Base-by-base conservation (phyloP, 306 rosid genomes). In the Citrullus amarus region DNA sequence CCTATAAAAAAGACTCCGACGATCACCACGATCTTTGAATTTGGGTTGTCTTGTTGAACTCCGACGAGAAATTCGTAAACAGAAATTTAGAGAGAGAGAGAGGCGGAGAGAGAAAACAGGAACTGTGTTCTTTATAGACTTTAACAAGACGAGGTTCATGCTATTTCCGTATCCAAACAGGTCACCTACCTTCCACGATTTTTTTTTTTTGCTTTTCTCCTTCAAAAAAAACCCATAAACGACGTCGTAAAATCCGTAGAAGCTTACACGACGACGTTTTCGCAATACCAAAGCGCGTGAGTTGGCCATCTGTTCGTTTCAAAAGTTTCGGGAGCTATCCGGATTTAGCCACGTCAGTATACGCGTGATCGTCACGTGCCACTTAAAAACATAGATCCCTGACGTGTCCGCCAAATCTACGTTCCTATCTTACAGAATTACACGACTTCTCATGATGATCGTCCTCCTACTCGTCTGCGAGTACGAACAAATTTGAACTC, bases 261-360 rank as follows among this genome's bases (percentile, higher is more conserved):
- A 2, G 8, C 10, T 17, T 0, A 67, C 6, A 72, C 60, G 78
- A 50, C 53, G 3, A 7, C 32, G 5, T 28, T 44, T 63, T 5
- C 2, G 16, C 9, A 44, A 11, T 44, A 44, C 79, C 32, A 46
- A 80, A 78, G 73, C 81, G 86, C 87, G 85, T 78, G 80, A 67
- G 9, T 32, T 75, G 79, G 43, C 77, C 82, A 59, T 41, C 74
- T 41, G 4, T 70, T 28, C 12, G 57, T 59, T 61, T 79, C 73
- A 54, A 48, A 44, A 46, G 46, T 18, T 50, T 39, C 86, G 53
- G 46, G 83, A 28, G 16, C 73, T 46, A 67, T 76, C 79, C 58
- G 39, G 9, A 22, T 20, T 58, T 12, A 36, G 85, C 85, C 93
- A 89, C 90, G 89, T 85, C 86, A 79, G 81, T 2, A 13, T 0